Percentiles rank a stretch among this genome's conserved stretches.
Conservation (phyloP, 1,139 yeast genomes). For the Saccharomyces hybrid region DNA sequence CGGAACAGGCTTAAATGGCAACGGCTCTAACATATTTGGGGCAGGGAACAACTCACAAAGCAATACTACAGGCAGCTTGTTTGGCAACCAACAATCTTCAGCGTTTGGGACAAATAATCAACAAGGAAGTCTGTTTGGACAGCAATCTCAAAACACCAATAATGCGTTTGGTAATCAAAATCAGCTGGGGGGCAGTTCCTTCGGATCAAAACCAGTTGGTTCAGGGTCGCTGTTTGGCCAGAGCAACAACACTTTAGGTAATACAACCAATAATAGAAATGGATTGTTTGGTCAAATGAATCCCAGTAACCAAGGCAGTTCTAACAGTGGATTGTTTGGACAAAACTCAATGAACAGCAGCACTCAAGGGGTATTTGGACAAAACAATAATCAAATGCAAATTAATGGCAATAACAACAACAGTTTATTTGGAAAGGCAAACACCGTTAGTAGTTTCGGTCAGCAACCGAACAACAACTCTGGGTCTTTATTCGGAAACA, state of each 20-base stretch:
- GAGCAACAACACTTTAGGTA: constrained; percentile 1
- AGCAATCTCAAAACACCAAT: constrained; percentile 5
- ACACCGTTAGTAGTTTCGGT: constrained; percentile 9
- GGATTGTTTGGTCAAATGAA: constrained; percentile 18
- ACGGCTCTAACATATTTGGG: constrained; percentile 7
- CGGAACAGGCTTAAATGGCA: neutral
- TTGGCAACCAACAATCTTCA: constrained; percentile 16
- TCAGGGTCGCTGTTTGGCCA: constrained; percentile 7
- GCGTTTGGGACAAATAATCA: constrained; percentile 20
- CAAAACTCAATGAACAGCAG: constrained; percentile 15
- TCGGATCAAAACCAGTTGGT: constrained; percentile 1
- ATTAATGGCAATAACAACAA: constrained; percentile 6
- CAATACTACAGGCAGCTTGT: constrained; percentile 18
- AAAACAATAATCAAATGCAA: constrained; percentile 12
- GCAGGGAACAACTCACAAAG: constrained; percentile 8
- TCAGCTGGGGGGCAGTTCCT: constrained; percentile 1
- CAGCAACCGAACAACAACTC: constrained; percentile 8
- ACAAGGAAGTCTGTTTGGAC: constrained; percentile 14
- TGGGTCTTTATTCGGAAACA: constrained; percentile 32
- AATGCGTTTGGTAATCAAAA: constrained; percentile 9
- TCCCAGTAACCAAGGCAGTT: constrained; percentile 8
- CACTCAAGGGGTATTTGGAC: constrained; percentile 29
- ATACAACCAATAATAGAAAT: constrained; percentile 12
- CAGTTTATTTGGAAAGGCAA: constrained; percentile 29
- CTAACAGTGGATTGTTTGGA: constrained; percentile 33